Evolutionary conservation across 2,329 filamentous ascomycete genomes (phyloP), one percentile per base, ranked within the genome.

Genomic region (Epichloe scottii): DNA sequence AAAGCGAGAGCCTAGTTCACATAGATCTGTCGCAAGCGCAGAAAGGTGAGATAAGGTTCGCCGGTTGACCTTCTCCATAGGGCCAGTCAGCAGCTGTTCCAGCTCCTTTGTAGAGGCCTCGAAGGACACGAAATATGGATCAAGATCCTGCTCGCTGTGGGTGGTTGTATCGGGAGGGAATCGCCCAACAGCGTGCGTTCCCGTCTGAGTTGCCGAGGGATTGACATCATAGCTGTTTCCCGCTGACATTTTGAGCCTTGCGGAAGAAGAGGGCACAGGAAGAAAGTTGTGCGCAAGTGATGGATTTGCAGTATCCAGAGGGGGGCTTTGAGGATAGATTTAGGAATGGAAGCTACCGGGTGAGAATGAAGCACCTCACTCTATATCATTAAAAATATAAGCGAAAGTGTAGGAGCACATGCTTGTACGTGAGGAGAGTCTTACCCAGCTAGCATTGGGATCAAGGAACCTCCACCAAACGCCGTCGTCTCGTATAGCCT

Each of bases 401-500:
- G 48, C 63, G 57, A 66, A 61, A 26, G 49, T 40, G 41, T 17
- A 37, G 51, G 11, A 39, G 5, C 15, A 33, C 19, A 17, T 34
- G 35, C 15, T 12, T 40, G 4, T 30, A 14, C n/a, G 43, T 11
- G 21, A 43, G 42, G 14, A 23, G 46, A 48, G 33, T 55, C 70
- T 37, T 80, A 95, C 89, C 93, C 93, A 98, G 79, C 93, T 97
- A 23, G 91, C 90, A 65, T 98, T 97, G 11, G 94, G 93, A 65
- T 98, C 93, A 35, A 98, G 76, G 63, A 98, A 98, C 58, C 89
- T 85, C 90, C 91, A 96, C 82, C 90, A 95, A 26, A 98, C 90
- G 3, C 91, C 91, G 63, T 98, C 93, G 54, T 89, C 87, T 49
- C 89, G 79, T 30, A 98, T 84, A 52, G 91, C 84, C 60, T 91